These are phyloP conservation scores for Aspergillus pseudonomiae DNA, from an alignment of 2,329 filamentous ascomycete genomes.

Conservation along the genomic window DNA sequence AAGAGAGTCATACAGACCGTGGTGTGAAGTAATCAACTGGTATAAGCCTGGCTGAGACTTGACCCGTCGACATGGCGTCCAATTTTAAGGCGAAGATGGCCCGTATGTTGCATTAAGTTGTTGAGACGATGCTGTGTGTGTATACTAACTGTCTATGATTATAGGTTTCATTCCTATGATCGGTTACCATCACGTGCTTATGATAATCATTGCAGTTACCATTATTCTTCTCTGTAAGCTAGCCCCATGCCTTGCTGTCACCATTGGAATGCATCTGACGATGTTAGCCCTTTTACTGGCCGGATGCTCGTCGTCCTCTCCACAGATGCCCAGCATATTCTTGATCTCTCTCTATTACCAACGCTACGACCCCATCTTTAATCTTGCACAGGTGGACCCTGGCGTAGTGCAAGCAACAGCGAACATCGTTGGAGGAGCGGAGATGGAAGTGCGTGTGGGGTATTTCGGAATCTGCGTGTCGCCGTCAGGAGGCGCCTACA, in stretches of 20 bases:
- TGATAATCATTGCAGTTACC: slow-evolving; percentile 91
- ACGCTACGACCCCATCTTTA: slow-evolving; percentile 77
- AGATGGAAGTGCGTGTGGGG: slow-evolving; percentile 86
- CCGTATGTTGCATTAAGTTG: slow-evolving; percentile 33
- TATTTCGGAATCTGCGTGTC: slow-evolving; percentile 98
- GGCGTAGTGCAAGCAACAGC: slow-evolving; percentile 81
- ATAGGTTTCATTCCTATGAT: slow-evolving; percentile 63
- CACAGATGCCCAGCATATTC: slow-evolving; percentile 93
- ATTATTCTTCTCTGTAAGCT: slow-evolving; percentile 92
- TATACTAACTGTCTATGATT: slow-evolving; percentile 10
- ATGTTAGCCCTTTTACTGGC: slow-evolving; percentile 80
- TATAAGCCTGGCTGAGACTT: slow-evolving; percentile 5
- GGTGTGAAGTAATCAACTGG: slow-evolving; percentile 18
- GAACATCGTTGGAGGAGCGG: slow-evolving; percentile 84
- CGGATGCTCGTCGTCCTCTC: slow-evolving; percentile 95
- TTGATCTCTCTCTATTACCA: slow-evolving; percentile 98
- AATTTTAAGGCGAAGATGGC: slow-evolving; percentile 37
- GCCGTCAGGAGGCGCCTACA: slow-evolving; percentile 83
- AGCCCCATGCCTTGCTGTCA: neutral
- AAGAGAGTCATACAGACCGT: slow-evolving; percentile 34
- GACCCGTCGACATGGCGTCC: slow-evolving; percentile 30
- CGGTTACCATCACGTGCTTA: slow-evolving; percentile 83
- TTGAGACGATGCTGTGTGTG: neutral
- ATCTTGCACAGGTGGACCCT: slow-evolving; percentile 87
- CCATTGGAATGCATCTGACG: slow-evolving; percentile 23